These are phyloP conservation scores for Yamadazyma philogaea DNA, from an alignment of 805 yeast genomes.

Conservation along the genomic window DNA sequence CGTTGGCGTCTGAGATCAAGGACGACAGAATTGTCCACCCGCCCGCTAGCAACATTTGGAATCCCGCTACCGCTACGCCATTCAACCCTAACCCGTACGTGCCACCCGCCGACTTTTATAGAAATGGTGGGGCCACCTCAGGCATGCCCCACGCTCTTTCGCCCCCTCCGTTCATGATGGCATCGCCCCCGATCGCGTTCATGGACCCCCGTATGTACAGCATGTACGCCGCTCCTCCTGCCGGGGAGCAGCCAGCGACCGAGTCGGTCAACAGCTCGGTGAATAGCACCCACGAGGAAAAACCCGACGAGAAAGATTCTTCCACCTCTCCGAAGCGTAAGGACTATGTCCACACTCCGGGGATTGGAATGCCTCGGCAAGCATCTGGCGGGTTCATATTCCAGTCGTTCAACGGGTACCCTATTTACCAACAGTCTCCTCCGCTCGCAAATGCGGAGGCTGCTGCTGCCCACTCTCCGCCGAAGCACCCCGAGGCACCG, in stretches of 20 bases:
- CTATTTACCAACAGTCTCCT: conserved; percentile 32
- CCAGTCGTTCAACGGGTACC: conserved; percentile 51
- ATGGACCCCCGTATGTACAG: conserved; percentile 36
- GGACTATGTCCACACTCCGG: conserved; percentile 14
- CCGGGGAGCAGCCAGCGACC: conserved; percentile 16
- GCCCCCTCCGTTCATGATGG: conserved; percentile 40
- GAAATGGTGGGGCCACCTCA: conserved; percentile 21
- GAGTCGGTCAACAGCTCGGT: conserved; percentile 1
- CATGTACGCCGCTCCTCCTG: conserved; percentile 14
- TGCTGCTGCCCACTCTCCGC: neutral
- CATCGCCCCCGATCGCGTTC: conserved; percentile 33
- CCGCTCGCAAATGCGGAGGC: conserved; percentile 9
- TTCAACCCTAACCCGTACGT: conserved; percentile 44
- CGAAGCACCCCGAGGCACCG: neutral
- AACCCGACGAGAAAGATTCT: conserved; percentile 5
- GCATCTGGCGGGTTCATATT: conserved; percentile 40
- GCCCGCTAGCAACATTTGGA: conserved; percentile 46
- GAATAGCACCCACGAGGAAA: conserved; percentile 7
- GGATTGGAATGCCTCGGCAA: conserved; percentile 37
- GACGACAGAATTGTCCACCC: conserved; percentile 8
- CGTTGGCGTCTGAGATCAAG: conserved; percentile 20
- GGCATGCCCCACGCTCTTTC: conserved; percentile 12
- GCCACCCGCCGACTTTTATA: conserved; percentile 17
- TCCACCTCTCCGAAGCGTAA: conserved; percentile 1
- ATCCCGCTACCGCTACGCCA: conserved; percentile 60